phyloP scores from a whole-genome alignment of 2,329 filamentous ascomycete genomes.

The Gnomoniopsis smithogilvyi region DNA sequence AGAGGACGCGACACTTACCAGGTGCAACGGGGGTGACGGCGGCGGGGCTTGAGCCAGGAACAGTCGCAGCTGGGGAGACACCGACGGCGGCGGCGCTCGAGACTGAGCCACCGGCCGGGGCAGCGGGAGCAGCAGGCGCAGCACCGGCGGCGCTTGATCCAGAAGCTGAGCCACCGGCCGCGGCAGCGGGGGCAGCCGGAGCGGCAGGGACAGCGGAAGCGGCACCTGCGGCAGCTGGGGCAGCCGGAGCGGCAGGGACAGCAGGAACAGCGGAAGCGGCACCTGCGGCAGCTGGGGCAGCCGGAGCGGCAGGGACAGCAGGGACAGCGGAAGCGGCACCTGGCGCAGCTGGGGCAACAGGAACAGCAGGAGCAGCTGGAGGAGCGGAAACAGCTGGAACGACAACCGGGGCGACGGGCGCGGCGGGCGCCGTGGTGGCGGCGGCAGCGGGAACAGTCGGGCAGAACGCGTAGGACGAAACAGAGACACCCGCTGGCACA shows the following conservation, averaged over 20 bases:
- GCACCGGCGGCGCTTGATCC: neutral
- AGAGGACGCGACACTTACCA: neutral
- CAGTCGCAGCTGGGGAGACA: neutral
- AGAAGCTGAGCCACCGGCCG: too few species aligned
- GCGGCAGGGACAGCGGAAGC: neutral
- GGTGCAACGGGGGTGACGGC: neutral
- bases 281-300: neutral
- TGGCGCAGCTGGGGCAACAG: neutral
- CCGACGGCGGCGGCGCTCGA: too few species aligned
- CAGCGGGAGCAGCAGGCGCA: neutral
- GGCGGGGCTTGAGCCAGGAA: neutral
- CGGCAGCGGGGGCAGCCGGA: neutral
- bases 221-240: neutral
- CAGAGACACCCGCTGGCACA: neutral
- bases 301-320: neutral
- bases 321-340: neutral
- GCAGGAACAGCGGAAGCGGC: neutral
- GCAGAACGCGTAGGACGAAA: neutral
- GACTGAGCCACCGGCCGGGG: too few species aligned
- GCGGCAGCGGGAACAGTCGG: neutral
- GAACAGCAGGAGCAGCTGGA: neutral
- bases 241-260: neutral
- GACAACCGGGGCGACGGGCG: too few species aligned
- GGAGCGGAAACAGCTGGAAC: neutral
- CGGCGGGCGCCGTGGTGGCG: too few species aligned